Evolutionary conservation across 371 early-diverging fungal genomes (phyloP).

Genomic region (Funneliformis caledonium): DNA sequence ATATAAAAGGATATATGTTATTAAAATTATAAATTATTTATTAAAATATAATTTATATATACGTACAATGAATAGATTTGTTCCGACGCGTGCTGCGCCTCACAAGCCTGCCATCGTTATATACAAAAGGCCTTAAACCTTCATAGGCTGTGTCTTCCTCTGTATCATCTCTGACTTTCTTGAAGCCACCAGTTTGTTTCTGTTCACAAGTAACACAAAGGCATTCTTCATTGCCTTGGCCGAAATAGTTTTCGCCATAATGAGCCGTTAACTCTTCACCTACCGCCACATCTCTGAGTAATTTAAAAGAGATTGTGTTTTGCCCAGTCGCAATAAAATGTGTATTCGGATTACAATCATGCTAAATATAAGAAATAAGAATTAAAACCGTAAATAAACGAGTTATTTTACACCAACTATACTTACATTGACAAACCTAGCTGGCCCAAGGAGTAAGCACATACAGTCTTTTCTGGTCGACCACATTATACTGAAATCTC

Average conservation of each 20-base stretch:
- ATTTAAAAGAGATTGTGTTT: conserved; percentile 80
- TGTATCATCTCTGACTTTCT: neutral
- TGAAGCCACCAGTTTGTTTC: conserved; percentile 10
- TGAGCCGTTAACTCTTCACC: conserved; percentile 89
- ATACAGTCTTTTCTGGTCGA: conserved; percentile 52
- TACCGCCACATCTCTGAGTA: conserved; percentile 69
- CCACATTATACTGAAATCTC: conserved; percentile 91
- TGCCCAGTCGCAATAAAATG: conserved; percentile 51
- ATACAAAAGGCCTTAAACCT: conserved; percentile 24
- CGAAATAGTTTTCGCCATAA: conserved; percentile 92
- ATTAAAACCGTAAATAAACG: neutral
- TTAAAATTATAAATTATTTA: neutral
- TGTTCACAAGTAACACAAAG: conserved; percentile 80
- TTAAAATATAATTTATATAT: neutral
- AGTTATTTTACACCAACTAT: too few species aligned
- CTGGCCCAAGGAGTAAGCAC: conserved; percentile 93
- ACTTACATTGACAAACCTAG: conserved; percentile 86
- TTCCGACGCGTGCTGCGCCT: neutral
- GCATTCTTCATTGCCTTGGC: conserved; percentile 84
- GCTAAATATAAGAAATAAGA: conserved; percentile 50
- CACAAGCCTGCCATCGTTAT: conserved; percentile 13
- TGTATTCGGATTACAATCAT: conserved; percentile 92
- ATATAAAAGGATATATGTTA: too few species aligned
- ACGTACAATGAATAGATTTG: neutral
- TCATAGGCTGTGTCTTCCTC: neutral